Base-by-base conservation (phyloP, 208 protist genomes). In the Wallacemonas sp. region DNA sequence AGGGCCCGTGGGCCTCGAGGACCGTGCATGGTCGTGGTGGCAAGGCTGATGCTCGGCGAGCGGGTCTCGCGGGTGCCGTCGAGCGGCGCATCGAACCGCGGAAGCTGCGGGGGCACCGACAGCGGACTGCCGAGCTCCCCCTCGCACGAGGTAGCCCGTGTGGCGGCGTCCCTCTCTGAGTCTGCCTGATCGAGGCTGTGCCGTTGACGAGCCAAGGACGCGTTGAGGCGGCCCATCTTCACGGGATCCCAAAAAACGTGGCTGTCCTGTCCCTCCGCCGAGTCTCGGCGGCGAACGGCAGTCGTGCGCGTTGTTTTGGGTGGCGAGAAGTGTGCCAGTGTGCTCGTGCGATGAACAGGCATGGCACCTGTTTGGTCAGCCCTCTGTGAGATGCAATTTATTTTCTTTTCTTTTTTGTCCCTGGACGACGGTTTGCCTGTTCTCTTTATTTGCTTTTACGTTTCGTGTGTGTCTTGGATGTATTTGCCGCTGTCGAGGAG, bases 221-320 rank as follows among this genome's bases (percentile, higher is more conserved):
- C 52, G 52, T 59, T 59, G 16, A 59, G 52, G 2, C 52, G 52
- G 20, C 52, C n/a, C 52, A 59, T 59, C 52, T 59, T 59, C 29
- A 25, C 52, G 16, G 26, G 18, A 23, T 59, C 52, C 52, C 52
- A 59, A 23, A 59, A 59, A 11, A n/a, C n/a, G n/a, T n/a, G n/a
- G n/a, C n/a, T n/a, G n/a, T n/a, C n/a, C n/a, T n/a, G n/a, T n/a
- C n/a, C n/a, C n/a, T n/a, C n/a, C n/a, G n/a, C n/a, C n/a, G n/a
- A 48, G 11, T 22, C 11, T 48, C 10, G 42, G 5, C 16, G 7
- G n/a, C n/a, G 18, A 12, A 16, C 10, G 3, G 18, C 26, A 8
- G 32, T 44, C n/a, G 52, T 14, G 16, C 52, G 52, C 25, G 39
- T 29, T 8, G 52, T 59, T 18, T 59, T 59, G 3, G 52, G 52